phyloP scores from a whole-genome alignment of 805 yeast species.

The Dipodascus geniculatus region DNA sequence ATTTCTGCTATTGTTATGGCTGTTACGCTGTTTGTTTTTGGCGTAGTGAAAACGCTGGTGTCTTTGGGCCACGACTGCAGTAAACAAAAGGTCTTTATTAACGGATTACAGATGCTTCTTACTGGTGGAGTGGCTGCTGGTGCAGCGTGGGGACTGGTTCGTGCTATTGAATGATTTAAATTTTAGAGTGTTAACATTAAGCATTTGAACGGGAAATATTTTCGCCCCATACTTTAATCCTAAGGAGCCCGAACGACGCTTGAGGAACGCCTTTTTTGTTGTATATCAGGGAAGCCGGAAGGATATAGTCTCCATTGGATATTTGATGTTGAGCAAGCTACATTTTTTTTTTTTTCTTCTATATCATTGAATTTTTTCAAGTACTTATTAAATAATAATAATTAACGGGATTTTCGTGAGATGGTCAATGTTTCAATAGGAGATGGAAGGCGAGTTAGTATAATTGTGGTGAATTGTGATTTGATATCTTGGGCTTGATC shows the following conservation, averaged over 20 bases:
- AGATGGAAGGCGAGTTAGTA: too few species aligned
- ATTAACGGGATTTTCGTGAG: not conserved
- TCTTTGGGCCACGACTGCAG: constrained; percentile 75
- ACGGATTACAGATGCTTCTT: constrained; percentile 82
- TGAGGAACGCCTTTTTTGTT: too few species aligned
- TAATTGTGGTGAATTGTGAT: too few species aligned
- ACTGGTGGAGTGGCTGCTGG: constrained; percentile 98
- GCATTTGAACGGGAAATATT: not conserved
- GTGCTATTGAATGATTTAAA: constrained; percentile 43
- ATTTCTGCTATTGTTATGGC: constrained; percentile 72
- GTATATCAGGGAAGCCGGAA: too few species aligned
- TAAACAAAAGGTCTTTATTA: constrained; percentile 33
- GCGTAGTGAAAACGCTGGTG: constrained; percentile 71
- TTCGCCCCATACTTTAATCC: too few species aligned
- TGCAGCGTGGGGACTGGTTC: constrained; percentile 89
- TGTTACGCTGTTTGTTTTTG: constrained; percentile 76
- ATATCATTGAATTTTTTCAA: not conserved
- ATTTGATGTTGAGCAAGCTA: not conserved
- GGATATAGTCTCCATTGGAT: not conserved
- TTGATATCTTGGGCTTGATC: too few species aligned
- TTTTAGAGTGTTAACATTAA: not conserved
- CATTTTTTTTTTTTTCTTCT: not conserved
- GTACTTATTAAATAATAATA: not conserved
- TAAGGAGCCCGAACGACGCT: too few species aligned
- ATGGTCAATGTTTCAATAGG: too few species aligned